Evolutionary conservation across 1,284 basidiomycete species (phyloP).

Genomic region (Exobasidium cylindrosporum): DNA sequence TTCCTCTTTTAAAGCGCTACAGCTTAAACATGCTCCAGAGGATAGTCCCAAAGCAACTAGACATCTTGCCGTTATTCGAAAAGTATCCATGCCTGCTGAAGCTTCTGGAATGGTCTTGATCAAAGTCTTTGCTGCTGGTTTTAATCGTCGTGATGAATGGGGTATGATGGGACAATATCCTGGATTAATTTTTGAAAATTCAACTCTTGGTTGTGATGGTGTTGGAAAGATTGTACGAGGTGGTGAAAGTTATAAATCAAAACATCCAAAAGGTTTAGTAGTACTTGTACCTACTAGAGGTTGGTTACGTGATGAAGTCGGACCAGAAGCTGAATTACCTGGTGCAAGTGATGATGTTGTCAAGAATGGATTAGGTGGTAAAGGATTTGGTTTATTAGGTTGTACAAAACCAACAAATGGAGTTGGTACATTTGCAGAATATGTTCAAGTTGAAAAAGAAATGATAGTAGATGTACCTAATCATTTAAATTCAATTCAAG

Average conservation of each 20-base stretch:
- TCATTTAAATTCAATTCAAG: constrained; percentile 69
- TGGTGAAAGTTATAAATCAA: constrained; percentile 6
- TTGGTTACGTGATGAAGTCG: constrained; percentile 68
- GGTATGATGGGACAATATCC: constrained; percentile 68
- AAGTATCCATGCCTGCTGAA: constrained; percentile 4
- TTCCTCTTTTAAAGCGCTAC: not conserved
- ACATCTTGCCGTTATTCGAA: constrained; percentile 9
- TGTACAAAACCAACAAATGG: constrained; percentile 33
- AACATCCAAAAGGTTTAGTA: constrained; percentile 56
- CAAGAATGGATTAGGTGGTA: constrained; percentile 26
- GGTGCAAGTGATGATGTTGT: constrained; percentile 25
- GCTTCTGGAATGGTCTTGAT: constrained; percentile 6
- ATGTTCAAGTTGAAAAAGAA: constrained; percentile 69
- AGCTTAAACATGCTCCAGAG: not conserved
- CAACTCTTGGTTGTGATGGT: constrained; percentile 68
- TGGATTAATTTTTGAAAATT: constrained; percentile 66
- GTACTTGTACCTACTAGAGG: constrained; percentile 72
- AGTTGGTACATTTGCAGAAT: constrained; percentile 71
- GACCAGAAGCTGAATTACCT: constrained; percentile 45
- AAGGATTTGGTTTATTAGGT: constrained; percentile 49
- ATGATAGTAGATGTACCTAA: constrained; percentile 68
- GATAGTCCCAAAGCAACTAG: constrained; percentile 2
- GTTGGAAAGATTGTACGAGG: constrained; percentile 60
- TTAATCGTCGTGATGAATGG: constrained; percentile 81
- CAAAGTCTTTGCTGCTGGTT: constrained; percentile 63